phyloP scores from a whole-genome alignment of 2,329 filamentous ascomycete genomes.

The Zalaria sp. region DNA sequence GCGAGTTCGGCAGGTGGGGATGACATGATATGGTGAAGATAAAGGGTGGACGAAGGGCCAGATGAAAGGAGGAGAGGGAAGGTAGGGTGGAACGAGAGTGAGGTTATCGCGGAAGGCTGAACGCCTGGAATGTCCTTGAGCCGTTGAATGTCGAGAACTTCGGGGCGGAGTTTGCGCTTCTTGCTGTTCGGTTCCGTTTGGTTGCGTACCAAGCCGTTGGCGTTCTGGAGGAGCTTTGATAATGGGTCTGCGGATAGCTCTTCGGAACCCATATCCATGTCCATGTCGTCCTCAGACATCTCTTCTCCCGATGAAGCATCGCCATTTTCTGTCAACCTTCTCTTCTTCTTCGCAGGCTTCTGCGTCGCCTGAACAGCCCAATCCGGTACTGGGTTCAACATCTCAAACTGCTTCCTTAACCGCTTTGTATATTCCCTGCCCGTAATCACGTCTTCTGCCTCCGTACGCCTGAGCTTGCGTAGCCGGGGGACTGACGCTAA shows the following conservation, averaged over 20 bases:
- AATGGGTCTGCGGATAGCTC: constrained; percentile 58
- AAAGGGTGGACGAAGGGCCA: constrained; percentile 71
- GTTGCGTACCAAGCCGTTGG: constrained; percentile 46
- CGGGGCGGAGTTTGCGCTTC: constrained; percentile 63
- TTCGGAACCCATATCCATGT: constrained; percentile 19
- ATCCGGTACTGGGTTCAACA: constrained; percentile 45
- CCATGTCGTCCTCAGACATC: constrained; percentile 43
- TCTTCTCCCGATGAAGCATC: constrained; percentile 33
- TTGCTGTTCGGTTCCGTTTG: constrained; percentile 34
- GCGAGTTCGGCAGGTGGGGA: constrained; percentile 54
- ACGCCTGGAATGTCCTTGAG: constrained; percentile 70
- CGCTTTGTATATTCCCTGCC: constrained; percentile 75
- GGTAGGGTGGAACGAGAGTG: constrained; percentile 77
- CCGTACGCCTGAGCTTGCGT: constrained; percentile 68
- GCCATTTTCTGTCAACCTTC: constrained; percentile 24
- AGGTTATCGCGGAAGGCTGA: constrained; percentile 65
- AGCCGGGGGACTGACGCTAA: constrained; percentile 61
- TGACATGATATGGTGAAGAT: constrained; percentile 77
- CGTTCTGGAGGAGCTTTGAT: constrained; percentile 64
- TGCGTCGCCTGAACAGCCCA: constrained; percentile 40
- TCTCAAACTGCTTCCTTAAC: constrained; percentile 57
- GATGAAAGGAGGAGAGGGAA: constrained; percentile 83
- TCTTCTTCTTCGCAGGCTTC: constrained; percentile 30
- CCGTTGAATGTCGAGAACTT: constrained; percentile 80
- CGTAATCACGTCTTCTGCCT: constrained; percentile 72